A percentile compares a stretch with the other conserved stretches of the same genome.
Conservation (phyloP, 805 yeast genomes). For the Priceomyces medius region DNA sequence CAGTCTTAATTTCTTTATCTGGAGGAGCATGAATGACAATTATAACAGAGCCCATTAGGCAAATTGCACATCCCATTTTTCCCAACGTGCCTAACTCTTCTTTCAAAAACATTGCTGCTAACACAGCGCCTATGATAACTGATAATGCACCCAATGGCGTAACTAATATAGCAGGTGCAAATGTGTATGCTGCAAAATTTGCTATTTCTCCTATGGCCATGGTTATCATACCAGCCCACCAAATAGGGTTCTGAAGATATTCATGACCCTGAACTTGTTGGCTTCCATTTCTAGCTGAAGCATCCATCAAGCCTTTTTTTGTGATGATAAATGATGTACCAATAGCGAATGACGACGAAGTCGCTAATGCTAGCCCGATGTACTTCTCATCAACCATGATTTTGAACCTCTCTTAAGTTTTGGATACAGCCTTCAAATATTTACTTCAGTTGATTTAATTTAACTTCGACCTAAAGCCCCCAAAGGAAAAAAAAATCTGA, state of each 20-base stretch:
- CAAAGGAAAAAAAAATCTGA: not conserved
- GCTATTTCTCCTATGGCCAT: constrained; percentile 93
- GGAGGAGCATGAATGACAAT: constrained; percentile 91
- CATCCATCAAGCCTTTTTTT: constrained; percentile 77
- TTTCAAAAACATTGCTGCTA: constrained; percentile 79
- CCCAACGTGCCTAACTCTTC: constrained; percentile 88
- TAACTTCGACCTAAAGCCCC: not conserved
- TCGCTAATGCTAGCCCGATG: constrained; percentile 84
- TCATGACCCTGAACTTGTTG: constrained; percentile 65
- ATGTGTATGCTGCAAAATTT: constrained; percentile 91
- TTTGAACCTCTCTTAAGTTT: not conserved
- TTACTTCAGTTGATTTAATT: not conserved
- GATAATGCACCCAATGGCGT: constrained; percentile 90
- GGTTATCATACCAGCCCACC: constrained; percentile 92
- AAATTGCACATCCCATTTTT: constrained; percentile 89
- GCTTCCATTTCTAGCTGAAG: constrained; percentile 60
- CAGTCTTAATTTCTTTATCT: constrained; percentile 85
- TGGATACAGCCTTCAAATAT: not conserved
- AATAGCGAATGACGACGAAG: constrained; percentile 82
- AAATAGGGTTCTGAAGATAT: constrained; percentile 78
- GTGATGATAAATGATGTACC: constrained; percentile 90
- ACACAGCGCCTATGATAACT: constrained; percentile 87
- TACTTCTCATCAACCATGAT: constrained; percentile 73
- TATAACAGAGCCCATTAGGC: constrained; percentile 82
- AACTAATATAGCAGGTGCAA: constrained; percentile 90